phyloP scores from a whole-genome alignment of 1,284 basidiomycete species.

The Mycena citricolor region DNA sequence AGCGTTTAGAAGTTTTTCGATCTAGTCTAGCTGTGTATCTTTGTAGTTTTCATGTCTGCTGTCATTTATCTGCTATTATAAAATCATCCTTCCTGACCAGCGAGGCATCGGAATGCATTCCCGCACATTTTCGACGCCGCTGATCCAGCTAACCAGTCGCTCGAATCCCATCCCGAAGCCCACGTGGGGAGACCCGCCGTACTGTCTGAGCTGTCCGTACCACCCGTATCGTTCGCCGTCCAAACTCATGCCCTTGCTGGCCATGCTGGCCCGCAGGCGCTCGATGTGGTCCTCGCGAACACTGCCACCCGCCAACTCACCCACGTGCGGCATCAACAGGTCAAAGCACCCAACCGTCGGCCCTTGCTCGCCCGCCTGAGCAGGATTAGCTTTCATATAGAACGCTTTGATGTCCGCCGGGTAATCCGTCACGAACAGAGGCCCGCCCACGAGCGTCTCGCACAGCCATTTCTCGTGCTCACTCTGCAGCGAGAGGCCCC shows the following conservation, averaged over 20 bases:
- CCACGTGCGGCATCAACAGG: constrained; percentile 83
- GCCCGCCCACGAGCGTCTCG: constrained; percentile 61
- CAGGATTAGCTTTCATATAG: constrained; percentile 82
- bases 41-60: background rate
- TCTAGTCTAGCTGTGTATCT: background rate
- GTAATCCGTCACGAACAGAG: constrained; percentile 92
- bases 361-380: constrained; percentile 29
- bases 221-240: constrained; percentile 67
- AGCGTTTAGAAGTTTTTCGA: constrained; percentile 8
- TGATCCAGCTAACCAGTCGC: constrained; percentile 80
- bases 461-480: constrained; percentile 95
- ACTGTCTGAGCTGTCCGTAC: constrained; percentile 82
- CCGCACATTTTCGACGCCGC: constrained; percentile 81
- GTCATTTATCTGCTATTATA: constrained; percentile 37
- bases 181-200: constrained; percentile 85
- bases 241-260: constrained; percentile 42
- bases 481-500: constrained; percentile 76
- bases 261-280: constrained; percentile 55
- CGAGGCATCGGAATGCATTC: constrained; percentile 91
- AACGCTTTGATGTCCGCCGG: constrained; percentile 86
- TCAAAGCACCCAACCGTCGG: constrained; percentile 92
- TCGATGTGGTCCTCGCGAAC: constrained; percentile 83
- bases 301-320: constrained; percentile 92
- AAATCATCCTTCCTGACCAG: constrained; percentile 78
- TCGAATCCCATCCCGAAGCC: constrained; percentile 96